phyloP scores from a whole-genome alignment of 495 filamentous ascomycete species.

The Apodospora peruviana region DNA sequence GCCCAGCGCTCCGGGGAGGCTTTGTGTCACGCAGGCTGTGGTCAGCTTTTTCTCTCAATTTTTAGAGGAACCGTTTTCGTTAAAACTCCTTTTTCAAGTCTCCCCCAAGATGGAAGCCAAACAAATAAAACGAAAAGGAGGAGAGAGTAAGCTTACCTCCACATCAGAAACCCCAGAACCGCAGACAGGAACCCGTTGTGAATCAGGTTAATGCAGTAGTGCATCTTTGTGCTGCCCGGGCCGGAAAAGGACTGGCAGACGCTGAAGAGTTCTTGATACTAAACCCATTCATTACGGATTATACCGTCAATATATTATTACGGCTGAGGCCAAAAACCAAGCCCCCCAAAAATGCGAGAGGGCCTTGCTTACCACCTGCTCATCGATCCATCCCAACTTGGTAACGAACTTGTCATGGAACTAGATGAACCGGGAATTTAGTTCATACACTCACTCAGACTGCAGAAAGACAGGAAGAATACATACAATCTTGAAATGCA shows the following conservation, averaged over 20 bases:
- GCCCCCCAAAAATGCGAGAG: too few species aligned
- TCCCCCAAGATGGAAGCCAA: too few species aligned
- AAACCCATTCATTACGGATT: not conserved
- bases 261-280: conserved; percentile 76
- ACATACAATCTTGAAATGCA: conserved; percentile 62
- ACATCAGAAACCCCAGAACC: conserved; percentile 60
- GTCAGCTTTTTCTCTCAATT: too few species aligned
- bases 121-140: not conserved
- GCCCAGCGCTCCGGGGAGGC: conserved; percentile 69
- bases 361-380: conserved; percentile 53
- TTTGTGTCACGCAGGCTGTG: conserved; percentile 11
- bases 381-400: conserved; percentile 65
- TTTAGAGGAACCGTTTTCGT: too few species aligned
- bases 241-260: conserved; percentile 72
- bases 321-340: too few species aligned
- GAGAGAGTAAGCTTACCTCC: conserved; percentile 44
- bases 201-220: conserved; percentile 66
- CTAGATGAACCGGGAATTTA: too few species aligned
- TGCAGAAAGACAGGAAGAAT: not conserved
- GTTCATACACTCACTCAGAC: not conserved
- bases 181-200: conserved; percentile 59
- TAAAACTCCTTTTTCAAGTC: not conserved
- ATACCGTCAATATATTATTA: too few species aligned
- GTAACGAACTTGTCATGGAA: conserved; percentile 63
- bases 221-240: conserved; percentile 75